Percentiles rank a stretch among this genome's conserved stretches.
Evolutionary conservation across 257 asterid species (phyloP).

Genomic region (Nicotiana benthamiana): DNA sequence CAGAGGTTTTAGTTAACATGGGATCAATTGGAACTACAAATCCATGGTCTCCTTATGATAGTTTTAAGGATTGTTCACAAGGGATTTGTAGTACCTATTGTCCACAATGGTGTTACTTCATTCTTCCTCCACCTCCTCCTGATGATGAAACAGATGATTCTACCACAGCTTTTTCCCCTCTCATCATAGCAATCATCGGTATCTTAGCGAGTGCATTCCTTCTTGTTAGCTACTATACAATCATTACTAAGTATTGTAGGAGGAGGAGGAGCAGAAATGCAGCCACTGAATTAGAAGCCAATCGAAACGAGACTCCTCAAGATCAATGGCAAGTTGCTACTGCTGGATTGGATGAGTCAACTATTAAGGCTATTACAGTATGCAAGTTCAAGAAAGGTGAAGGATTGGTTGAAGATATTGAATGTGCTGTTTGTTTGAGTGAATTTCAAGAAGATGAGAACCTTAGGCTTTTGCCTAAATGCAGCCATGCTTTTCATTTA

Average conservation of each 20-base stretch:
- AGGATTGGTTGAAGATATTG: slow-evolving; percentile 51
- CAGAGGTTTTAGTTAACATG: slow-evolving; percentile 21
- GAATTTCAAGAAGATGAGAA: slow-evolving; percentile 63
- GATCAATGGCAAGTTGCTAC: slow-evolving; percentile 37
- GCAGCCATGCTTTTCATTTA: slow-evolving; percentile 81
- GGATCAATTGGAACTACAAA: slow-evolving; percentile 43
- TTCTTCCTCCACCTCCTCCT: slow-evolving; percentile 78
- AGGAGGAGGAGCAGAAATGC: slow-evolving; percentile 14
- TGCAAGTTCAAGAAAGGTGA: slow-evolving; percentile 40
- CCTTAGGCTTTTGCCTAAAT: slow-evolving; percentile 70
- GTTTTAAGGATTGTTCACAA: slow-evolving; percentile 55
- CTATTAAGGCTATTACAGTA: slow-evolving; percentile 47
- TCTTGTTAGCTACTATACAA: slow-evolving; percentile 56
- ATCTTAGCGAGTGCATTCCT: slow-evolving; percentile 56
- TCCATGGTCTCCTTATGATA: slow-evolving; percentile 49
- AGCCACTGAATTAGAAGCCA: slow-evolving; percentile 15
- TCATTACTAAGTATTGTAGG: slow-evolving; percentile 57
- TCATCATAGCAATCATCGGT: slow-evolving; percentile 61
- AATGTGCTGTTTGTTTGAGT: slow-evolving; percentile 67
- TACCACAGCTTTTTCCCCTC: slow-evolving; percentile 43
- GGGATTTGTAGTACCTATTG: slow-evolving; percentile 78
- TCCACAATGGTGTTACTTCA: slow-evolving; percentile 72
- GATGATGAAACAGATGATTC: slow-evolving; percentile 24
- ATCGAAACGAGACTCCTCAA: slow-evolving; percentile 19
- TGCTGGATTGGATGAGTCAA: slow-evolving; percentile 53